Evolutionary conservation across 2,329 filamentous ascomycete species (phyloP).

Genomic region (Ceratocystis smalleyi): DNA sequence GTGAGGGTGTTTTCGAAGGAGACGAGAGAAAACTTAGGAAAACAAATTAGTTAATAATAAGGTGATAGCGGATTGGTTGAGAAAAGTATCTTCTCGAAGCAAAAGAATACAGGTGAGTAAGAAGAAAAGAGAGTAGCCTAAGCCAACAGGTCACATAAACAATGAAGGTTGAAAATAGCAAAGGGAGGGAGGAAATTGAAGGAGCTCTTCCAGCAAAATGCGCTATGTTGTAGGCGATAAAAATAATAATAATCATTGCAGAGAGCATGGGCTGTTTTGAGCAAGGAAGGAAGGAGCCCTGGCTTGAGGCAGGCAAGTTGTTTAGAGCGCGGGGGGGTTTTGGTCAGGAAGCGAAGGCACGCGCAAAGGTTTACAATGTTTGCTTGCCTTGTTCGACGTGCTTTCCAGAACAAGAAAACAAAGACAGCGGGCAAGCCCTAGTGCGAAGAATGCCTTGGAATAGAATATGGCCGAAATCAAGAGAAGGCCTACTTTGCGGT

Average conservation of each 20-base stretch:
- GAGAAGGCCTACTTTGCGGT: background rate
- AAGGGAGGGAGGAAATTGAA: conserved; percentile 7
- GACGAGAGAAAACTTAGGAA: background rate
- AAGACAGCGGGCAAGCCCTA: background rate
- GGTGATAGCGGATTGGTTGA: background rate
- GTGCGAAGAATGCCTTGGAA: background rate
- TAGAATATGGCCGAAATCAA: background rate
- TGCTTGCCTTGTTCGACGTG: background rate
- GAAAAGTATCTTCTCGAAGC: background rate
- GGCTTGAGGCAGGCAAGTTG: background rate
- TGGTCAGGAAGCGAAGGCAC: background rate
- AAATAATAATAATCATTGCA: background rate
- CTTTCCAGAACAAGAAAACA: background rate
- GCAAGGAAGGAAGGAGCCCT: background rate
- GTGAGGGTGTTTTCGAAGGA: background rate
- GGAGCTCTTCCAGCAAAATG: background rate
- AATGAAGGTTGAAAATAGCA: background rate
- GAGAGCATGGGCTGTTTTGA: background rate
- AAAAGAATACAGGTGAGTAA: background rate
- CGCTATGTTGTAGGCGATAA: background rate
- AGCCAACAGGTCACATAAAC: background rate
- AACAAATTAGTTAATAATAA: background rate
- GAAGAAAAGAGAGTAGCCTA: background rate
- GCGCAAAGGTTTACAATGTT: background rate
- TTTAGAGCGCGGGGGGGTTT: background rate